Conservation (phyloP, 345 rosid genomes). For the Combretum micranthum region DNA sequence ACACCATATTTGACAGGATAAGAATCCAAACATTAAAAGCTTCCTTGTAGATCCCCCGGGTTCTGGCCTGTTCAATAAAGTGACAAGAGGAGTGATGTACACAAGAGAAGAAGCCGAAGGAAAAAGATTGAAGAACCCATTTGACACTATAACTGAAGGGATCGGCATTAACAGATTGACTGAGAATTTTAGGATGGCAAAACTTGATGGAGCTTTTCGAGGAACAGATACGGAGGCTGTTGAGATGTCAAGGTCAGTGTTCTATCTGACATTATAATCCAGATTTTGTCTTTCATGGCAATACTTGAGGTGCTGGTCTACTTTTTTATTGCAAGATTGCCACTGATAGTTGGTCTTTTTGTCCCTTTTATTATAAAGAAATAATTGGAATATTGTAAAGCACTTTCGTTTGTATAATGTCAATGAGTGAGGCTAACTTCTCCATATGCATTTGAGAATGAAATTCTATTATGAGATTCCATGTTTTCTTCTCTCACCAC, state of each 20-base stretch:
- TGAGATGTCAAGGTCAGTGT: conserved; percentile 82
- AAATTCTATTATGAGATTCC: too few relatives aligned
- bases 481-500: too few relatives aligned
- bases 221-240: conserved; percentile 93
- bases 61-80: conserved; percentile 89
- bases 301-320: background rate
- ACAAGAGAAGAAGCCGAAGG: conserved; percentile 98
- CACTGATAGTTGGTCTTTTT: too few relatives aligned
- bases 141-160: conserved; percentile 93
- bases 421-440: too few relatives aligned
- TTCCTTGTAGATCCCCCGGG: conserved; percentile 96
- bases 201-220: conserved; percentile 82
- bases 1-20: conserved; percentile 37
- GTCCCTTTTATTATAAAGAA: too few relatives aligned
- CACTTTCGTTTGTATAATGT: too few relatives aligned
- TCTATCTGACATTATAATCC: background rate
- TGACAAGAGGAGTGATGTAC: conserved; percentile 95
- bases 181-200: conserved; percentile 70
- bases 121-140: conserved; percentile 75
- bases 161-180: conserved; percentile 88
- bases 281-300: background rate
- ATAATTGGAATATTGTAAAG: too few relatives aligned
- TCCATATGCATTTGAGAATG: too few relatives aligned
- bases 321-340: background rate
- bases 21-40: conserved; percentile 58